A percentile compares a stretch with the other conserved stretches of the same genome.
These are phyloP conservation scores for Neurospora sp. DNA, from an alignment of 495 filamentous ascomycete species.

Conservation along the genomic window DNA sequence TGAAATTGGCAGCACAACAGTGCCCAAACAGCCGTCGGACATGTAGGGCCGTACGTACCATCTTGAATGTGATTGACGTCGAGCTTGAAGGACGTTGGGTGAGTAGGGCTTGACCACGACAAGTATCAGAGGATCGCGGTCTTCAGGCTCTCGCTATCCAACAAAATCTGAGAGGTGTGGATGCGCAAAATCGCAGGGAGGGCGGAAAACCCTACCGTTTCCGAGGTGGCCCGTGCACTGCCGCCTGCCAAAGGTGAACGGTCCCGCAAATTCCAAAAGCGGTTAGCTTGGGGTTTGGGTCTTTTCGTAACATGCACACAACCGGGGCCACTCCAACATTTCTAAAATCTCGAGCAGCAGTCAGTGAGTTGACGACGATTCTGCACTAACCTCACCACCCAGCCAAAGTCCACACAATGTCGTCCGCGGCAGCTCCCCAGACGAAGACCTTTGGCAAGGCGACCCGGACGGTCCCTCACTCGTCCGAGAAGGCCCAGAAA, in stretches of 20 bases:
- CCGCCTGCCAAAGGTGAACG: conserved; percentile 2
- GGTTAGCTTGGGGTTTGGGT: conserved; percentile 28
- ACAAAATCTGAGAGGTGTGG: conserved; percentile 26
- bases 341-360: conserved; percentile 28
- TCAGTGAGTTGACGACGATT: conserved; percentile 26
- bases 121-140: conserved; percentile 17
- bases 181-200: conserved; percentile 24
- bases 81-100: conserved; percentile 23
- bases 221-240: conserved; percentile 13
- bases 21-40: background rate
- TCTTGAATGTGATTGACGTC: conserved; percentile 20
- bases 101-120: conserved; percentile 22
- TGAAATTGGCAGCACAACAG: background rate
- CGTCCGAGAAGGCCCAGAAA: conserved; percentile 89
- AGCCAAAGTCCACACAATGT: conserved; percentile 49
- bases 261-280: conserved; percentile 13
- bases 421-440: conserved; percentile 47
- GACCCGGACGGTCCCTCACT: conserved; percentile 75
- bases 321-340: conserved; percentile 20
- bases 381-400: conserved; percentile 29
- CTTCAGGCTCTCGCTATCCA: conserved; percentile 16
- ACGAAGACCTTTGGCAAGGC: conserved; percentile 98
- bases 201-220: conserved; percentile 26
- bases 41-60: conserved; percentile 15
- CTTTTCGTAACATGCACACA: conserved; percentile 27